Evolutionary conservation across 202 grass and related monocot species (phyloP).

Genomic region (Zizania palustris): DNA sequence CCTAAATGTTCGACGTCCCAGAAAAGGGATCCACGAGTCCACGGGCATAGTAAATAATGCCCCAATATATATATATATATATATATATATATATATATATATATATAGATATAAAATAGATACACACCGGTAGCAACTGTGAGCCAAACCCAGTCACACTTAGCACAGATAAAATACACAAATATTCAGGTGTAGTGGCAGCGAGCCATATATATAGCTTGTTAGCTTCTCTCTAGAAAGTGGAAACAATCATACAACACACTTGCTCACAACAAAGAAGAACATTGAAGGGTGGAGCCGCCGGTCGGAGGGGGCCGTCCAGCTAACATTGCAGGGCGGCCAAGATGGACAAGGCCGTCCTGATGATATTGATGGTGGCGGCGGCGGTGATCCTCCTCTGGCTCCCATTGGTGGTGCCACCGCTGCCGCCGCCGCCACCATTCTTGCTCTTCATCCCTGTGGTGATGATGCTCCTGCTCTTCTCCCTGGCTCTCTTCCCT

Average conservation of each 20-base stretch:
- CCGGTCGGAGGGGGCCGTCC: conserved; percentile 5
- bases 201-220: conserved; percentile 12
- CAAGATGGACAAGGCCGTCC: conserved; percentile 35
- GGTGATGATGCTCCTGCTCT: conserved; percentile 66
- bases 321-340: neutral
- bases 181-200: neutral
- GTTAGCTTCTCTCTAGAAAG: neutral
- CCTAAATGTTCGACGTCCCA: conserved; percentile 35
- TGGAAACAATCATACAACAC: conserved; percentile 16
- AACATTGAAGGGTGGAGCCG: neutral
- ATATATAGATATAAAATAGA: no score
- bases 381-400: conserved; percentile 47
- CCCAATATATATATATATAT: neutral
- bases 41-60: neutral
- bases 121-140: no score
- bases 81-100: no score
- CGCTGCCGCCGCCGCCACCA: conserved; percentile 59
- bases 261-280: conserved; percentile 33
- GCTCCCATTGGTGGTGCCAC: conserved; percentile 70
- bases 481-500: conserved; percentile 54
- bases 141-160: neutral
- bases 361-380: conserved; percentile 41
- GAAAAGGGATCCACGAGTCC: conserved; percentile 17
- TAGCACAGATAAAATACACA: conserved; percentile 26
- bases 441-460: conserved; percentile 71